A percentile compares a stretch with the other conserved stretches of the same genome.
Evolutionary conservation across 371 early-diverging fungal genomes (phyloP).

Genomic region (Conidiobolus incongruus): DNA sequence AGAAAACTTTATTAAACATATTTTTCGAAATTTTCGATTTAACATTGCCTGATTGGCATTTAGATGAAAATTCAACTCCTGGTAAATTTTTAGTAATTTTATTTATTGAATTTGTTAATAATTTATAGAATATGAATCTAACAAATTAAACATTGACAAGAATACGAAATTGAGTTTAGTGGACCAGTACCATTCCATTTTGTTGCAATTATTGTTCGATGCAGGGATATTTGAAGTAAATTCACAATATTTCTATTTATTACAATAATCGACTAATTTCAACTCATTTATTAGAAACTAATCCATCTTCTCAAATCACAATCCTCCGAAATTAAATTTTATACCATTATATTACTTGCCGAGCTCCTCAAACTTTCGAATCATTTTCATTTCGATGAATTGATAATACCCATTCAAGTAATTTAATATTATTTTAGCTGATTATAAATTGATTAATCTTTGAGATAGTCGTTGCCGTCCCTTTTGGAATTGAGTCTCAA

Average conservation of each 20-base stretch:
- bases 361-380: slow-evolving; percentile 53
- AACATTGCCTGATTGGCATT: slow-evolving; percentile 33
- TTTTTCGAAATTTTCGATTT: slow-evolving; percentile 54
- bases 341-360: slow-evolving; percentile 44
- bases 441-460: too few species aligned
- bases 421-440: too few species aligned
- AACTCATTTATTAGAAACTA: slow-evolving; percentile 11
- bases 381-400: too few species aligned
- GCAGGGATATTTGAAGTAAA: slow-evolving; percentile 51
- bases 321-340: slow-evolving; percentile 12
- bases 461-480: too few species aligned
- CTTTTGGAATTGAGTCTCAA: too few species aligned
- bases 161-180: slow-evolving; percentile 29
- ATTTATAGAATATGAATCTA: not conserved
- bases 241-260: not conserved
- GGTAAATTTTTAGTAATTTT: not conserved
- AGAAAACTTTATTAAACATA: slow-evolving; percentile 55
- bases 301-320: slow-evolving; percentile 17
- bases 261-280: not conserved
- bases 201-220: slow-evolving; percentile 53
- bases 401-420: too few species aligned
- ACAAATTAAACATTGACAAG: slow-evolving; percentile 4
- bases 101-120: not conserved
- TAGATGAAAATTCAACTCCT: slow-evolving; percentile 7
- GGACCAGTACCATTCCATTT: slow-evolving; percentile 42